A percentile compares a stretch with the other conserved stretches of the same genome.
Conservation (phyloP, 108 stramenopile genomes). For the Cyclotella kingstonii region DNA sequence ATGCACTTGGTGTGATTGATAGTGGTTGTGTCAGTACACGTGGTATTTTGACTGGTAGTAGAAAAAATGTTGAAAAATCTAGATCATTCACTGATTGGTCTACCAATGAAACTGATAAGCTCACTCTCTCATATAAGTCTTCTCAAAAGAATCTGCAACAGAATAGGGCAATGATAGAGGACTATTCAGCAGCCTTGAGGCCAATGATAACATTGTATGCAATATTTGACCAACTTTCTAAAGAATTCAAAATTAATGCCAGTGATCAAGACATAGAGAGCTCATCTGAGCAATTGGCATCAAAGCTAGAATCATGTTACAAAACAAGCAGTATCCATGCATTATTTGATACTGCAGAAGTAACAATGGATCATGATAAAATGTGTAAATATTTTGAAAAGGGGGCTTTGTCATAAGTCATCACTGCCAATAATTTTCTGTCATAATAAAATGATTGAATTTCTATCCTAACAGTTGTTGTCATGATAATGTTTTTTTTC, state of each 20-base stretch:
- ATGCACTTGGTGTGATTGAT: constrained; percentile 59
- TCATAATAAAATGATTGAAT: no score
- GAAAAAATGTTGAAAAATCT: constrained; percentile 36
- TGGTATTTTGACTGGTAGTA: constrained; percentile 32
- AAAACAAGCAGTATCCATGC: constrained; percentile 56
- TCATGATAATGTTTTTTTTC: no score
- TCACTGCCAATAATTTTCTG: no score
- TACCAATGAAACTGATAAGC: no score
- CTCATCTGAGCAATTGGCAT: constrained; percentile 51
- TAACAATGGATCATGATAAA: constrained; percentile 47
- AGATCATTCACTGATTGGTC: constrained; percentile 72
- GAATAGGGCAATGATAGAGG: constrained; percentile 39
- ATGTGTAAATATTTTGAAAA: constrained; percentile 70
- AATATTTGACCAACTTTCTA: constrained; percentile 69
- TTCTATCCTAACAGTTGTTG: no score
- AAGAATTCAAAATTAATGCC: constrained; percentile 53
- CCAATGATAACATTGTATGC: constrained; percentile 79
- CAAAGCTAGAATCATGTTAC: constrained; percentile 57
- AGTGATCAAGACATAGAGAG: constrained; percentile 56
- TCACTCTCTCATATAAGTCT: background rate
- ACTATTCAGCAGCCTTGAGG: constrained; percentile 59
- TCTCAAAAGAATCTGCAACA: background rate
- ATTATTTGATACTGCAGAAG: constrained; percentile 56
- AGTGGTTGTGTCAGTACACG: constrained; percentile 66
- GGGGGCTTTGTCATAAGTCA: constrained; percentile 29